Evolutionary conservation across 1,139 yeast species (phyloP), one percentile per base, ranked within the genome.

Genomic region (Candida pseudoviswanathii): DNA sequence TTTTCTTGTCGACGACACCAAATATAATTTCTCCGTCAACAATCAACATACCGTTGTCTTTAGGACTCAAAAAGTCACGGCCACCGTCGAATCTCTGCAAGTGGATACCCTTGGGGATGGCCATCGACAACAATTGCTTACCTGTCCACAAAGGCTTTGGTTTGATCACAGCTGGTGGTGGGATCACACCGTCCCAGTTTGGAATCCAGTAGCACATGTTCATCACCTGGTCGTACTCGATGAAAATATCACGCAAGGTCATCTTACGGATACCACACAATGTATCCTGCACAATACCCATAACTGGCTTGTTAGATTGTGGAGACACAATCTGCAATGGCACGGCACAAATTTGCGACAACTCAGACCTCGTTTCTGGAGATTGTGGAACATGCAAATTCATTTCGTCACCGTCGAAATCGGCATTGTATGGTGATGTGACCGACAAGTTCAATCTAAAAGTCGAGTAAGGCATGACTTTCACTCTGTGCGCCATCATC

Each of bases 401-500:
- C 99, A 95, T 95, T 75, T 95, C 99, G 71, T 95, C 99, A 78
- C 99, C 99, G 76, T 95, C 99, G 79, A 95, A 95, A 87, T 95
- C 99, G 45, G 99, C 99, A 73, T 95, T 95, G 73, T 95, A 95
- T 26, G 99, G 99, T 11, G 98, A 90, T 0, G 99, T 94, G 46
- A 94, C 99, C 11, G 98, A 94, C 67, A 95, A 77, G 67, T 94
- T 95, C 74, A 95, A 78, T 74, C 99, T 85, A 77, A 95, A 95
- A 0, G 99, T 94, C 3, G 98, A 92, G 66, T 92, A 95, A 10
- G 99, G 99, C 97, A 95, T 92, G 46, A 94, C 99, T 66, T 89
- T 91, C 38, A 94, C 99, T 73, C 97, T 83, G 68, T 95, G 99
- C n/a, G 97, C 96, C 99, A 95, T 95, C 99, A 95, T 95, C 53